Conservation (phyloP, 2,329 filamentous ascomycete genomes). For the Canariomyces notabilis region DNA sequence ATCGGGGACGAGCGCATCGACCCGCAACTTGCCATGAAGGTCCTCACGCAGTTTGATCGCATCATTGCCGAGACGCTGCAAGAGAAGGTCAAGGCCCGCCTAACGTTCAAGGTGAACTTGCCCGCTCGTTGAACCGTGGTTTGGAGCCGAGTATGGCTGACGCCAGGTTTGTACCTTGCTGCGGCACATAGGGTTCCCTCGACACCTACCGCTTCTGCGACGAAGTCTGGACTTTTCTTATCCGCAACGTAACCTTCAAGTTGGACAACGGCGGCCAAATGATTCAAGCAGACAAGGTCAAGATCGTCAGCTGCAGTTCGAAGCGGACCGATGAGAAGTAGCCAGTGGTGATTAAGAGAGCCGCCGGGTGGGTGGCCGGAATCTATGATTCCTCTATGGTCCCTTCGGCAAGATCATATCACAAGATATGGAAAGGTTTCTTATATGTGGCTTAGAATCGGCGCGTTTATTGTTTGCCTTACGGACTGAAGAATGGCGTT, state of each 20-base stretch:
- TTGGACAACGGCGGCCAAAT: slow-evolving; percentile 73
- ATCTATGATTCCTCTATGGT: too few relatives aligned
- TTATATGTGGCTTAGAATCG: too few relatives aligned
- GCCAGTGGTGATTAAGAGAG: neutral
- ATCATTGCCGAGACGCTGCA: slow-evolving; percentile 86
- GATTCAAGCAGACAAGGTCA: slow-evolving; percentile 84
- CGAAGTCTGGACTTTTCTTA: slow-evolving; percentile 98
- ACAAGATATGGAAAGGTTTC: too few relatives aligned
- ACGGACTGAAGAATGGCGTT: too few relatives aligned
- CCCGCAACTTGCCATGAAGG: slow-evolving; percentile 97
- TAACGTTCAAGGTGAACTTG: slow-evolving; percentile 88
- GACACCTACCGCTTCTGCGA: slow-evolving; percentile 99
- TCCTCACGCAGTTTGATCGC: slow-evolving; percentile 91
- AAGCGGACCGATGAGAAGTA: slow-evolving; percentile 51
- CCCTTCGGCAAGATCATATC: too few relatives aligned
- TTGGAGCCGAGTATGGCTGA: slow-evolving; percentile 1
- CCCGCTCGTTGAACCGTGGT: neutral
- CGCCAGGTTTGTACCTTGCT: slow-evolving; percentile 1
- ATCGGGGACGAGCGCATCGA: slow-evolving; percentile 94
- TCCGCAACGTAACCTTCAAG: slow-evolving; percentile 99
- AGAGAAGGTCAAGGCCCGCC: slow-evolving; percentile 83
- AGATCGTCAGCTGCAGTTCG: slow-evolving; percentile 97
- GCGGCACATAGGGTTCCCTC: slow-evolving; percentile 66
- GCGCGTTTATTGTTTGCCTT: too few relatives aligned
- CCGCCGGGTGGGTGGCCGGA: neutral